Percentiles rank a stretch among this genome's conserved stretches.
Evolutionary conservation across 2,329 filamentous ascomycete genomes (phyloP).

Genomic region (Fusarium tanahbumbuense): DNA sequence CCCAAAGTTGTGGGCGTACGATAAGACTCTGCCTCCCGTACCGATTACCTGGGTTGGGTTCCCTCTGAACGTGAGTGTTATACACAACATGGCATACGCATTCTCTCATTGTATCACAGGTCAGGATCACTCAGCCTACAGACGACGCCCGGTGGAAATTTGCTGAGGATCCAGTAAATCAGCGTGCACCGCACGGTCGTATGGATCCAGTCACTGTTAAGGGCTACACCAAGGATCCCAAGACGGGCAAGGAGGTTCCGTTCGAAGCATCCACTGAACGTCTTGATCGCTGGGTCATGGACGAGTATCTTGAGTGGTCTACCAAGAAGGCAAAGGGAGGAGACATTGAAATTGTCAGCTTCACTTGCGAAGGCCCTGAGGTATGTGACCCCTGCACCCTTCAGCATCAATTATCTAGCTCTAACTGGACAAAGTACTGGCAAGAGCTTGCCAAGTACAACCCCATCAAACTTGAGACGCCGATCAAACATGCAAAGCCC

Average conservation of each 20-base stretch:
- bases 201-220: background rate
- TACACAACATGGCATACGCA: no score
- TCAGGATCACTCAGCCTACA: background rate
- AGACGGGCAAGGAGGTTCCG: background rate
- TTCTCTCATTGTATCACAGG: background rate
- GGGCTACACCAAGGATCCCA: background rate
- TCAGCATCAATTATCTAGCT: no score
- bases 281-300: conserved; percentile 1
- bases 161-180: background rate
- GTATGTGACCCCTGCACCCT: background rate
- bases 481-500: background rate
- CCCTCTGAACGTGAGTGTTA: background rate
- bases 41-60: conserved; percentile 1
- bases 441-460: background rate
- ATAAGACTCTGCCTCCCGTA: background rate
- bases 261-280: background rate
- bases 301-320: conserved; percentile 5
- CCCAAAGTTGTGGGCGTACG: background rate
- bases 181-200: background rate
- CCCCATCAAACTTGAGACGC: background rate
- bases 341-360: background rate
- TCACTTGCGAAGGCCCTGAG: background rate
- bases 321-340: background rate
- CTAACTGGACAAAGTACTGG: background rate
- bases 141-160: background rate